Conservation (phyloP, 768 basidiomycete species). For the Phanerodontia chrysosporium region DNA sequence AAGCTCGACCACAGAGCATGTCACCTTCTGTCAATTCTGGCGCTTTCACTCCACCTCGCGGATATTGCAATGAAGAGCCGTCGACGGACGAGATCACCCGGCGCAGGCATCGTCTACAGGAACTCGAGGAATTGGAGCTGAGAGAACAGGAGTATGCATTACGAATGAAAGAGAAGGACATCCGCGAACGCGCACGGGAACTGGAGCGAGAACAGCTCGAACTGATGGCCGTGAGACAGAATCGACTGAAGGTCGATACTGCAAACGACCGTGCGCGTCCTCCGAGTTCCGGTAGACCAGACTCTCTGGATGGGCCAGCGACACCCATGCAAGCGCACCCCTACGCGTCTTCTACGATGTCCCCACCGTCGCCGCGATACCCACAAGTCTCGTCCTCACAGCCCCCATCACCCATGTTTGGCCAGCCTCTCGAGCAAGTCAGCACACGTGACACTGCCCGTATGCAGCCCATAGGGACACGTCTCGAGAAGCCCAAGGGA, state of each 20-base stretch:
- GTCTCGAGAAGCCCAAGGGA: constrained; percentile 60
- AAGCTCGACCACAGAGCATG: neutral
- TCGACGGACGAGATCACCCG: constrained; percentile 29
- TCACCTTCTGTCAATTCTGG: constrained; percentile 2
- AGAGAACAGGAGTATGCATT: constrained; percentile 53
- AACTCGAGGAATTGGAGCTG: constrained; percentile 48
- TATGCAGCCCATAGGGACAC: neutral
- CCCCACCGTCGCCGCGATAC: constrained; percentile 9
- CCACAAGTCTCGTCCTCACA: constrained; percentile 22
- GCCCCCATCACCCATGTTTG: constrained; percentile 13
- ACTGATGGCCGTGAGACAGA: constrained; percentile 33
- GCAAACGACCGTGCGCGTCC: constrained; percentile 27
- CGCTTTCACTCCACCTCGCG: neutral
- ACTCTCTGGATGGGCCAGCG: neutral
- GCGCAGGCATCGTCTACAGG: constrained; percentile 42
- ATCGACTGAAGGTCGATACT: constrained; percentile 20
- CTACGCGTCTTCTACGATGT: neutral
- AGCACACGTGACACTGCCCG: constrained; percentile 21
- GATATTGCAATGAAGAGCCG: neutral
- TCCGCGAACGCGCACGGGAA: constrained; percentile 49
- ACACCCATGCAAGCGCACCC: constrained; percentile 11
- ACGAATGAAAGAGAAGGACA: constrained; percentile 48
- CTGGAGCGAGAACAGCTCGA: constrained; percentile 52
- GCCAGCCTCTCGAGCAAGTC: constrained; percentile 20
- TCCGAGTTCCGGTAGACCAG: constrained; percentile 21